Percentiles rank a stretch among this genome's conserved stretches.
Evolutionary conservation across 495 filamentous ascomycete species (phyloP).

Genomic region (Xylaria bambusicola): DNA sequence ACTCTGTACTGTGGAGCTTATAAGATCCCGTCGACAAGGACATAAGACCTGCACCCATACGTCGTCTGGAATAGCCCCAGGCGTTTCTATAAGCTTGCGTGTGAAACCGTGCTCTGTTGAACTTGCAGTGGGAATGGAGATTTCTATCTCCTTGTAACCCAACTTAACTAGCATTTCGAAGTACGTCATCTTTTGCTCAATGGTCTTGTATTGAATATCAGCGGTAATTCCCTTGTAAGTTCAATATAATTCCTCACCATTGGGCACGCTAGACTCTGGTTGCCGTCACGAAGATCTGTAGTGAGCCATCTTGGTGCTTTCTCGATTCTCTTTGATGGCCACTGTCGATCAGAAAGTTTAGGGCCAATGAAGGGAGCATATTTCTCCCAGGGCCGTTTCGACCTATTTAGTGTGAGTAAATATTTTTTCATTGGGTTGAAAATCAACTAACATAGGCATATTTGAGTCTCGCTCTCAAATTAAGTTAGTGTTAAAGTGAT

Average conservation of each 20-base stretch:
- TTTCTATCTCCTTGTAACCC: conserved; percentile 87
- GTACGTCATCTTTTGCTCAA: conserved; percentile 77
- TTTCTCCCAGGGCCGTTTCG: too few species aligned
- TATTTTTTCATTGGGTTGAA: too few species aligned
- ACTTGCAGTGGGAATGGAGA: conserved; percentile 84
- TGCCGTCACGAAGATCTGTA: too few species aligned
- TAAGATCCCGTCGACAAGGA: conserved; percentile 79
- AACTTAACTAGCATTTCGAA: conserved; percentile 82
- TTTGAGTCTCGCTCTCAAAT: too few species aligned
- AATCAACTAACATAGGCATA: too few species aligned
- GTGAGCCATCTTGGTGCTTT: not conserved
- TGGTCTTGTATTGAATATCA: too few species aligned
- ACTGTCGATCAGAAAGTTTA: conserved; percentile 48
- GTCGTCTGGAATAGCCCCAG: conserved; percentile 75
- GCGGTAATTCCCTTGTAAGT: too few species aligned
- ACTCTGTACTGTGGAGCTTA: conserved; percentile 73
- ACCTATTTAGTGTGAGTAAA: too few species aligned
- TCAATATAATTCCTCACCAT: too few species aligned
- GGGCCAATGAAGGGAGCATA: too few species aligned
- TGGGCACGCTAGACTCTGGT: too few species aligned
- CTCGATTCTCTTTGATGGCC: conserved; percentile 52
- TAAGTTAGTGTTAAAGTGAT: too few species aligned
- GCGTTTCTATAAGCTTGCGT: conserved; percentile 70
- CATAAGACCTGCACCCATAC: conserved; percentile 83
- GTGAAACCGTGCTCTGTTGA: conserved; percentile 86